Percentiles rank a stretch among this genome's conserved stretches.
These are phyloP conservation scores for Phytophthora colocasiae DNA, from an alignment of 352 stramenopile genomes.

Conservation along the genomic window DNA sequence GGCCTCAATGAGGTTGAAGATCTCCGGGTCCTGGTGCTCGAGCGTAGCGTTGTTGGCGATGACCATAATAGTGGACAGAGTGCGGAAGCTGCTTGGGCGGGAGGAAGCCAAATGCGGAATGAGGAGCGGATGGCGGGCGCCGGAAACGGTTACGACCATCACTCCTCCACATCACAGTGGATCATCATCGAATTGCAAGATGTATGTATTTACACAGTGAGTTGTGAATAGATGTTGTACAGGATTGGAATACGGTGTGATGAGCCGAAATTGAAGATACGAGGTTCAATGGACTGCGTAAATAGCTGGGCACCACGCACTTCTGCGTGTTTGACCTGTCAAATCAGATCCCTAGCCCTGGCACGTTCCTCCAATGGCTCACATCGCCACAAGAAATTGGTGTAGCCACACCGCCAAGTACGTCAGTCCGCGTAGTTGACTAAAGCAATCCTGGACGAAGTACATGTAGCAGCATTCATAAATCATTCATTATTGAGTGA, in stretches of 20 bases:
- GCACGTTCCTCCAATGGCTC: constrained; percentile 44
- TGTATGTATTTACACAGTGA: constrained; percentile 7
- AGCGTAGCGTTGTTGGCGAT: constrained; percentile 84
- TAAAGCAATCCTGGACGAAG: too few relatives aligned
- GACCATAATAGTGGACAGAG: constrained; percentile 44
- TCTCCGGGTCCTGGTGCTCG: constrained; percentile 95
- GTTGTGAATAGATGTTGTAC: too few relatives aligned
- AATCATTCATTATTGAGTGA: too few relatives aligned
- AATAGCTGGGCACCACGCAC: constrained; percentile 41
- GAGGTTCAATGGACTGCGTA: constrained; percentile 26
- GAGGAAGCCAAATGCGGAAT: constrained; percentile 45
- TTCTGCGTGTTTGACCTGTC: constrained; percentile 36
- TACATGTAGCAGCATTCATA: too few relatives aligned
- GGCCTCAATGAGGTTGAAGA: constrained; percentile 99
- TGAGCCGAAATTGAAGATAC: constrained; percentile 16
- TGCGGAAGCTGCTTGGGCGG: constrained; percentile 22
- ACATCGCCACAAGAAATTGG: constrained; percentile 26
- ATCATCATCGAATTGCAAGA: constrained; percentile 18
- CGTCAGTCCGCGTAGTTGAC: not conserved
- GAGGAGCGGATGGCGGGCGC: not conserved
- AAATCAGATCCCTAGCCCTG: constrained; percentile 39
- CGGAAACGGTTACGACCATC: constrained; percentile 27
- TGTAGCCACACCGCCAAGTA: constrained; percentile 6
- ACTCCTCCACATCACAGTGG: constrained; percentile 24
- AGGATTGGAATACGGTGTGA: not conserved